Evolutionary conservation across 805 yeast species (phyloP), one percentile per base, ranked within the genome.

Genomic region (Wickerhamiella qilinensis): DNA sequence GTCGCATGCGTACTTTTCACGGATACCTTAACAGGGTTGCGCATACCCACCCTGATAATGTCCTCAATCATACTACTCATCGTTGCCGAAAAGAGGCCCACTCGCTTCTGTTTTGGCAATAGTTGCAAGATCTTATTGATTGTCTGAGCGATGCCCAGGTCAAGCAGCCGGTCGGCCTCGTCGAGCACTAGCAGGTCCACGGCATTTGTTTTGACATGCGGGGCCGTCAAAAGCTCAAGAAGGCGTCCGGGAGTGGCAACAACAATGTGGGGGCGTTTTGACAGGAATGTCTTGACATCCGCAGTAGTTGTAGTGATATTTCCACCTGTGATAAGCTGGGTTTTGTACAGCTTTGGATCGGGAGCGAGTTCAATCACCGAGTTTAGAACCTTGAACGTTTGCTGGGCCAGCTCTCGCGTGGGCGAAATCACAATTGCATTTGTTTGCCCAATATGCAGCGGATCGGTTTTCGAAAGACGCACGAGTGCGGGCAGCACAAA

Each of bases 11-110:
- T 36, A 20, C 44, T 40, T 45, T 73, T 78, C 17, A 88, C 98
- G 2, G 77, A 71, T 22, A 91, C 69, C 51, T 77, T 80, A 11
- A 88, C 93, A 0, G 98, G 98, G 54, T 91, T 88, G 39, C 93
- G 69, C 72, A 91, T 73, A 15, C 97, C 97, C 1, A 93, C 77
- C 41, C 79, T 74, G 54, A 84, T 83, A 20, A 91, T 72, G 37
- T 73, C 72, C 27, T 70, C 65, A 9, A 91, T 84, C 0, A 94
- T 91, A 40, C 81, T 75, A 5, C 81, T 71, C 37, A 91, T 74
- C 0, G 98, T 91, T 2, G 98, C 98, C 1, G 95, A 84, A 53
- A 88, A 88, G 16, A 88, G 62, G 1, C 97, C 98, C 0, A 93
- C 84, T 51, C 98, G 68, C 51, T 94, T 73, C 59, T 88, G 98